Evolutionary conservation across 164 flowering plant species (phyloP).

Genomic region (Chimonanthus praecox): DNA sequence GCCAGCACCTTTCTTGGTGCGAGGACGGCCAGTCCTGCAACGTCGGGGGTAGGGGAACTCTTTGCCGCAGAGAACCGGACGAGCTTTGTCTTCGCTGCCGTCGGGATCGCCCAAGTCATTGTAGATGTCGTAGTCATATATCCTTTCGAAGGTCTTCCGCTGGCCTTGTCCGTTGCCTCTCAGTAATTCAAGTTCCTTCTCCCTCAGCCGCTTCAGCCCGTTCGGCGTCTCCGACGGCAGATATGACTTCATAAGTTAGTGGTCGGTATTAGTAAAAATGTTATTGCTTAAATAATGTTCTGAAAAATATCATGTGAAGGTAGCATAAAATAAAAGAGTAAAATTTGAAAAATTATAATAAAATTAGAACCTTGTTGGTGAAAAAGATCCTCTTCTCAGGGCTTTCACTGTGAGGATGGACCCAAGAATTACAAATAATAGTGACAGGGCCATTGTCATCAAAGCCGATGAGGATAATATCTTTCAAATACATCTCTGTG

Average conservation of each 20-base stretch:
- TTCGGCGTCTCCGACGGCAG: constrained; percentile 60
- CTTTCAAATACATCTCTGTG: constrained; percentile 45
- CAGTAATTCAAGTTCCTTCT: constrained; percentile 31
- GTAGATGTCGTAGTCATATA: constrained; percentile 60
- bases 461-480: constrained; percentile 38
- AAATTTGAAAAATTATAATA: no score
- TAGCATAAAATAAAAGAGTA: not conserved
- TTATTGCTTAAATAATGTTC: not conserved
- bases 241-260: constrained; percentile 35
- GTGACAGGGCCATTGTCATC: constrained; percentile 25
- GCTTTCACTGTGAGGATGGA: constrained; percentile 39
- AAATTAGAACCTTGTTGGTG: constrained; percentile 38
- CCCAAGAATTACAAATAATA: constrained; percentile 52
- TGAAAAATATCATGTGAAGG: not conserved
- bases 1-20: not conserved
- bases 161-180: constrained; percentile 47
- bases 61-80: constrained; percentile 57
- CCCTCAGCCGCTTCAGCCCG: constrained; percentile 37
- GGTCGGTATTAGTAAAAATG: no score
- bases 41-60: constrained; percentile 60
- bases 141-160: constrained; percentile 36
- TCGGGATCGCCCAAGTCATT: constrained; percentile 66
- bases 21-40: constrained; percentile 58
- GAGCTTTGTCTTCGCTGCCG: not conserved
- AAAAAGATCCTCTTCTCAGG: constrained; percentile 56